Percentiles rank a stretch among this genome's conserved stretches.
Evolutionary conservation across 164 flowering plant genomes (phyloP).

Genomic region (Magnolia kwangsiensis): DNA sequence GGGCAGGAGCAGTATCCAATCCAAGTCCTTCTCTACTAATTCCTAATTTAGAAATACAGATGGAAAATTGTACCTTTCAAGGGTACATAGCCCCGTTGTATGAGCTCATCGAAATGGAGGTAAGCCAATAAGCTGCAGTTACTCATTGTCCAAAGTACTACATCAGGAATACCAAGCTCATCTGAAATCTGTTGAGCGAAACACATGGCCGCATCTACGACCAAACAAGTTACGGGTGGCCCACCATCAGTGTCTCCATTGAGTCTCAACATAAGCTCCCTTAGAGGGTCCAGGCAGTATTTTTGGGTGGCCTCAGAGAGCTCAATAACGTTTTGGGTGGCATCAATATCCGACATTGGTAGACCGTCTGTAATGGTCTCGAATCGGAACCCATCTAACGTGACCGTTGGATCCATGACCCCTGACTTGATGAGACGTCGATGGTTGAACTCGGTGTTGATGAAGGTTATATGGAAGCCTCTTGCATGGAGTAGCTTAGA

Average conservation of each 20-base stretch:
- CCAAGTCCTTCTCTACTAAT: no score
- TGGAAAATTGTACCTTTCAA: not conserved
- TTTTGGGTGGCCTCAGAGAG: conserved; percentile 18
- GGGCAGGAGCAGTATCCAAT: no score
- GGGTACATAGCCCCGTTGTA: conserved; percentile 29
- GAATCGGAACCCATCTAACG: conserved; percentile 30
- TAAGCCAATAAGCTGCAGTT: conserved; percentile 44
- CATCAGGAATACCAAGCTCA: conserved; percentile 34
- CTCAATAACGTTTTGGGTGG: conserved; percentile 18
- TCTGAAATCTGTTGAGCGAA: conserved; percentile 38
- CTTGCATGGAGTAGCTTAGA: conserved; percentile 33
- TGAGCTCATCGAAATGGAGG: conserved; percentile 21
- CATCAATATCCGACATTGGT: conserved; percentile 23
- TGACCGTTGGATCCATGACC: conserved; percentile 18
- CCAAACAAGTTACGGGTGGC: conserved; percentile 38
- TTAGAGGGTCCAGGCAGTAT: conserved; percentile 20
- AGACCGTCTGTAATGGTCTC: conserved; percentile 45
- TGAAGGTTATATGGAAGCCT: conserved; percentile 38
- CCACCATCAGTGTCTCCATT: conserved; percentile 9
- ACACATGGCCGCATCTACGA: conserved; percentile 41
- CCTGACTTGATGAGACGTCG: conserved; percentile 10
- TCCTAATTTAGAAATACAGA: no score
- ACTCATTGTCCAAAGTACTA: conserved; percentile 35
- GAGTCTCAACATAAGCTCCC: conserved; percentile 20
- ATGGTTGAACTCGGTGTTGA: conserved; percentile 34